Evolutionary conservation across 306 rosid genomes (phyloP), one percentile per base, ranked within the genome.

Genomic region (Cicer cuneatum): DNA sequence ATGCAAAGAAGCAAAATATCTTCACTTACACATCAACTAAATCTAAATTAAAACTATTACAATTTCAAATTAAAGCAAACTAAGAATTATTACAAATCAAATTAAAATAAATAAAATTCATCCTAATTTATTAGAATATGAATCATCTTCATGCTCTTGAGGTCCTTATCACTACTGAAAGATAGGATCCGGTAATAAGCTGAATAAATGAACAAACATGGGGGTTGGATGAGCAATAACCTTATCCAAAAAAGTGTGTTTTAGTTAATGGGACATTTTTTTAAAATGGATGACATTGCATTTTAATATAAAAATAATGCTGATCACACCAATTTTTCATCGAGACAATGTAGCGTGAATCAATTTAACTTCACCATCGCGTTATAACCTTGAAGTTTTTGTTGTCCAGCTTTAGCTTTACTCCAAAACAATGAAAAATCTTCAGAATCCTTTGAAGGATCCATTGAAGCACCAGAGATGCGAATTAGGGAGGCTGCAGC

Each of bases 331-430:
- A 46, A 9, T 5, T 56, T 54, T 45, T 52, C 19, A 18, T 52
- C 29, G 5, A 47, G 19, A 24, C 41, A 78, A 10, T 38, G 6
- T 40, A 40, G 60, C 6, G 15, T 6, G 19, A 51, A 10, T 33
- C 21, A 7, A 40, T 73, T 68, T 67, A 16, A 46, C 51, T 53
- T 66, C 24, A 54, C 57, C 63, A 40, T 69, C 75, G n/a, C 10
- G 29, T 43, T 52, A 63, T 68, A 73, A 81, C 74, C 71, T 73
- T 52, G 58, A 53, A 35, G 24, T 67, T 78, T 73, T 82, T 80
- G 11, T 72, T 75, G 19, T 78, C 54, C 85, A 93, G 98, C 97
- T 86, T 87, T 93, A 80, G 92, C 96, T 72, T 85, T 93, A 69
- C 80, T 93, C 86, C 89, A 81, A 83, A 81, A 71, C 75, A 89